Percentiles rank a stretch among this genome's conserved stretches.
These are phyloP conservation scores for Guadua angustifolia DNA, from an alignment of 176 grass and related monocot species.

Conservation along the genomic window DNA sequence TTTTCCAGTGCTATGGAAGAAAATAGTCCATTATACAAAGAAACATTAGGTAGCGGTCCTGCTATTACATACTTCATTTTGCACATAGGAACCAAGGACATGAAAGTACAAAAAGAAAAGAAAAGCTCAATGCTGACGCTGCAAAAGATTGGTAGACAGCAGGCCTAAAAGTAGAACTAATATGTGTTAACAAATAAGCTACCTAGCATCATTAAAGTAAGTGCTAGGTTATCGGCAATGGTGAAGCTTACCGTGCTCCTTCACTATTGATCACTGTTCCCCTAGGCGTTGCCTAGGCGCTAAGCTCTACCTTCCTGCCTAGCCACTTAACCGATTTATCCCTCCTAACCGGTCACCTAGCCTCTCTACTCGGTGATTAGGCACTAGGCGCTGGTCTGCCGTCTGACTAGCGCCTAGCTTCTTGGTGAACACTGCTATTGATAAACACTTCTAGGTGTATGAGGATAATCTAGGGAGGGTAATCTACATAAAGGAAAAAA, in stretches of 20 bases:
- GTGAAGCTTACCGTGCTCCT: not conserved
- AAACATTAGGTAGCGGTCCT: not conserved
- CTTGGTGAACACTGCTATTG: not conserved
- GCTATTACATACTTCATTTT: conserved; percentile 24
- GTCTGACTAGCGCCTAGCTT: too few relatives aligned
- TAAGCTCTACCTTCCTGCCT: too few relatives aligned
- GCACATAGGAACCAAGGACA: conserved; percentile 2
- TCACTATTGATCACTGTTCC: not conserved
- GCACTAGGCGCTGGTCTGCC: too few relatives aligned
- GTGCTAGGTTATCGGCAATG: not conserved
- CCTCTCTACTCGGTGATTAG: too few relatives aligned
- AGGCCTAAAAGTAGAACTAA: conserved; percentile 17
- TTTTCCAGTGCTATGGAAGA: not conserved
- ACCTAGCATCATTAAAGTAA: not conserved
- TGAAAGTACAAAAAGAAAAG: conserved; percentile 16
- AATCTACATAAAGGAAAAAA: not conserved
- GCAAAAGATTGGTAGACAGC: not conserved
- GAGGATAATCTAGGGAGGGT: not conserved
- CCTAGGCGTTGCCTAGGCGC: too few relatives aligned
- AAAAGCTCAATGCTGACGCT: not conserved
- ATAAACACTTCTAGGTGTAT: not conserved
- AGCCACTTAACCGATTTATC: too few relatives aligned
- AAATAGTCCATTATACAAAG: not conserved
- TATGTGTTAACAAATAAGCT: not conserved
- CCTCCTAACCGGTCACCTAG: too few relatives aligned